These are phyloP conservation scores for Backusella australiensis DNA, from an alignment of 192 early-diverging fungal genomes.

Conservation along the genomic window DNA sequence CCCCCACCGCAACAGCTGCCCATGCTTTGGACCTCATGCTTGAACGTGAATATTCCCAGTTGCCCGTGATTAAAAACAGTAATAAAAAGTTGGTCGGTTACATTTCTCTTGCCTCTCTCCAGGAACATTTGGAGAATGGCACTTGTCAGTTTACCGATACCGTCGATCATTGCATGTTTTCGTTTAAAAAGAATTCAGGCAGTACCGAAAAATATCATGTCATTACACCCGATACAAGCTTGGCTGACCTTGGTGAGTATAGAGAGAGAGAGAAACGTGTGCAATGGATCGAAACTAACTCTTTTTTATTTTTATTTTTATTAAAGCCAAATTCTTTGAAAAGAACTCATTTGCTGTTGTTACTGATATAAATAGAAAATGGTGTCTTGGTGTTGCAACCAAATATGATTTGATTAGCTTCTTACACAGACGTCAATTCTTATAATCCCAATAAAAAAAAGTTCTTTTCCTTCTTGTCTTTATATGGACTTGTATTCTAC, in stretches of 20 bases:
- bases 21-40: slow-evolving; percentile 75
- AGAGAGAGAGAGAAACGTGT: not conserved
- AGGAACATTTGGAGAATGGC: slow-evolving; percentile 54
- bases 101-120: slow-evolving; percentile 63
- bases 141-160: slow-evolving; percentile 44
- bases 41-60: slow-evolving; percentile 83
- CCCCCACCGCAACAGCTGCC: slow-evolving; percentile 51
- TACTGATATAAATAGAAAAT: slow-evolving; percentile 76
- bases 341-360: slow-evolving; percentile 79
- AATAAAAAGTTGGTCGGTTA: slow-evolving; percentile 74
- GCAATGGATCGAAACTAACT: not conserved
- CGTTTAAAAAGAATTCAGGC: slow-evolving; percentile 42
- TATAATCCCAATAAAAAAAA: slow-evolving; percentile 12
- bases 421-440: slow-evolving; percentile 55
- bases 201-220: slow-evolving; percentile 55
- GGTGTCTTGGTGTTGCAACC: slow-evolving; percentile 76
- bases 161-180: slow-evolving; percentile 65
- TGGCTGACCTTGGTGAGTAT: slow-evolving; percentile 60
- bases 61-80: slow-evolving; percentile 66
- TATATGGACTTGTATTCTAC: not conserved
- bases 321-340: slow-evolving; percentile 74
- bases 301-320: not conserved
- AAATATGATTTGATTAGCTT: slow-evolving; percentile 76
- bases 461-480: not conserved
- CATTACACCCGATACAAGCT: slow-evolving; percentile 77